A percentile compares a stretch with the other conserved stretches of the same genome.
phyloP scores from a whole-genome alignment of 179 eudicot species.

The Beta lomatogona region DNA sequence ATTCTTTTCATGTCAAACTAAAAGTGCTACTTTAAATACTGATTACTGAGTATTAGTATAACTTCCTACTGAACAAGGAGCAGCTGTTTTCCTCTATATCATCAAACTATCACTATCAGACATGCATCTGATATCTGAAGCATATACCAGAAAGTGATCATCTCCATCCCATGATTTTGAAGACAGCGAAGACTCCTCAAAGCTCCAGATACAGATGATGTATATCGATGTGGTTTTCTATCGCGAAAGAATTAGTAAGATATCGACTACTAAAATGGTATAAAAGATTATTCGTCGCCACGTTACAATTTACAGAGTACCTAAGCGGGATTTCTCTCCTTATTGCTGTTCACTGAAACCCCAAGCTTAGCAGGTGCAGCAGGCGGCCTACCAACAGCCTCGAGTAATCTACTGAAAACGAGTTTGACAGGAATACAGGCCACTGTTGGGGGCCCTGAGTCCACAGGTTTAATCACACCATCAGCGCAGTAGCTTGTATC shows the following conservation, averaged over 20 bases:
- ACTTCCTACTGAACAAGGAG: conserved; percentile 19
- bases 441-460: conserved; percentile 49
- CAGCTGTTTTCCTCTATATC: conserved; percentile 20
- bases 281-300: conserved; percentile 38
- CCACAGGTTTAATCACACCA: conserved; percentile 61
- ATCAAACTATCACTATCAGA: conserved; percentile 26
- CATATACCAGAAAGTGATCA: conserved; percentile 19
- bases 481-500: conserved; percentile 34
- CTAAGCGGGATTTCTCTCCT: conserved; percentile 38
- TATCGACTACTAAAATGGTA: conserved; percentile 33
- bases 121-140: conserved; percentile 26
- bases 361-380: conserved; percentile 44
- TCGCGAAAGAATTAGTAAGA: conserved; percentile 34
- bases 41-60: conserved; percentile 27
- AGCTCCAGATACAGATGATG: conserved; percentile 22
- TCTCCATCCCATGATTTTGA: conserved; percentile 20
- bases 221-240: conserved; percentile 25
- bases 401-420: conserved; percentile 83
- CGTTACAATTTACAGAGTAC: conserved; percentile 55
- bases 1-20: conserved; percentile 28
- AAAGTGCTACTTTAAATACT: conserved; percentile 17
- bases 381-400: conserved; percentile 66
- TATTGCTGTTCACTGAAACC: conserved; percentile 34
- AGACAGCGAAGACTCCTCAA: conserved; percentile 17
- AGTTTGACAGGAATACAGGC: conserved; percentile 91